These are phyloP conservation scores for Mycocentrospora acerina DNA, from an alignment of 2,329 filamentous ascomycete species.

Conservation along the genomic window DNA sequence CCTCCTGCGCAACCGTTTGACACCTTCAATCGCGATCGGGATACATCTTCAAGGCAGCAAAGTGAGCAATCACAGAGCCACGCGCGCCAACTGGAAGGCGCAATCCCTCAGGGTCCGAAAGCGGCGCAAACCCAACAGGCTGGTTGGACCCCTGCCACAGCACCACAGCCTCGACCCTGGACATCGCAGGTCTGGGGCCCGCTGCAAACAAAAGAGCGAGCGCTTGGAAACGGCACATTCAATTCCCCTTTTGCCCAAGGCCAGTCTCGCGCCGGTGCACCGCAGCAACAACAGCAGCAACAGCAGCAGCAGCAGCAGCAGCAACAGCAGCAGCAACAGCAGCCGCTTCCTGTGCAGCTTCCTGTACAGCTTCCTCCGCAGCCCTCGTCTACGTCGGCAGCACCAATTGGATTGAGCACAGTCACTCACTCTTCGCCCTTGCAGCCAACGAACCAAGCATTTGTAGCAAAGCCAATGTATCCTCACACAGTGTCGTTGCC, in stretches of 20 bases:
- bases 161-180: conserved; percentile 31
- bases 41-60: conserved; percentile 13
- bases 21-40: conserved; percentile 21
- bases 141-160: conserved; percentile 29
- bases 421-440: conserved; percentile 13
- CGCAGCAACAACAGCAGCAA: too few relatives aligned
- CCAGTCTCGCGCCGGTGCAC: conserved; percentile 42
- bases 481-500: conserved; percentile 16
- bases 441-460: conserved; percentile 5
- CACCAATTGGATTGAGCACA: conserved; percentile 24
- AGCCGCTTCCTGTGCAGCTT: too few relatives aligned
- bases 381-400: conserved; percentile 22
- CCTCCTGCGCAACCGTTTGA: conserved; percentile 19
- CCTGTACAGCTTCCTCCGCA: conserved; percentile 32
- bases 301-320: too few relatives aligned
- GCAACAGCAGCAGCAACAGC: too few relatives aligned
- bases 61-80: conserved; percentile 17
- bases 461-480: conserved; percentile 23
- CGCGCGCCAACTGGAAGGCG: conserved; percentile 19
- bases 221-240: conserved; percentile 78
- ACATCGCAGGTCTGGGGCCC: conserved; percentile 70
- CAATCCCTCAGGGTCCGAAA: conserved; percentile 21
- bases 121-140: conserved; percentile 23
- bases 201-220: conserved; percentile 65
- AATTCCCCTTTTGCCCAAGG: conserved; percentile 60